Conservation (phyloP, 1,284 basidiomycete species). For the Ceratobasidium sp. region DNA sequence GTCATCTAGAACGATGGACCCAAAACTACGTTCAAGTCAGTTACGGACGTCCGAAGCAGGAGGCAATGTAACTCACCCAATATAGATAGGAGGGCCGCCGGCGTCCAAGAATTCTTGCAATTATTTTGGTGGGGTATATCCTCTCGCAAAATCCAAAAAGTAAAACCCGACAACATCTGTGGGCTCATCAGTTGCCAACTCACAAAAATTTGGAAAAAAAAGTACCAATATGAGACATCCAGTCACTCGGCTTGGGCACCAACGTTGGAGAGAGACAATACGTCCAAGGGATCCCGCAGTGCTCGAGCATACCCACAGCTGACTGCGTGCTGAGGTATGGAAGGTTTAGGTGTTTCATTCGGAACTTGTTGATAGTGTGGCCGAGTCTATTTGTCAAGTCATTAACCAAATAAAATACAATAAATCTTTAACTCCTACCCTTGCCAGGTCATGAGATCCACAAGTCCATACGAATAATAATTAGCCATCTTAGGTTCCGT, state of each 20-base stretch:
- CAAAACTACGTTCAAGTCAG: constrained; percentile 61
- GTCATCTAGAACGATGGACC: constrained; percentile 73
- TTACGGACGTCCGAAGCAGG: not conserved
- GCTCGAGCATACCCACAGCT: constrained; percentile 68
- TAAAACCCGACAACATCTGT: constrained; percentile 74
- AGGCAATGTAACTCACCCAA: constrained; percentile 60
- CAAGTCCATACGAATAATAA: constrained; percentile 67
- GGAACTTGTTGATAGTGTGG: constrained; percentile 71
- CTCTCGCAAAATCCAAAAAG: constrained; percentile 66
- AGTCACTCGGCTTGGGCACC: constrained; percentile 73
- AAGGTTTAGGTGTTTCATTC: constrained; percentile 66
- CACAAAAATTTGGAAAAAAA: not conserved
- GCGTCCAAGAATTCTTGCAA: constrained; percentile 63
- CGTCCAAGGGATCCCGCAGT: constrained; percentile 73
- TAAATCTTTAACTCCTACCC: constrained; percentile 58
- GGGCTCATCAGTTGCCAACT: not conserved
- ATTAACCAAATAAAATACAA: not conserved
- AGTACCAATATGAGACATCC: constrained; percentile 70
- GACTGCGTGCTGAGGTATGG: constrained; percentile 62
- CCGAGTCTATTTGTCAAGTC: constrained; percentile 60
- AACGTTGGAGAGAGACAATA: constrained; percentile 75
- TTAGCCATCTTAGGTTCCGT: constrained; percentile 65
- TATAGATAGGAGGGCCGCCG: constrained; percentile 69
- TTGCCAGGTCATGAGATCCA: constrained; percentile 70
- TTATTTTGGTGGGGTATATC: constrained; percentile 63